phyloP scores from a whole-genome alignment of 176 grass and related monocot species.

The Typha latifolia region DNA sequence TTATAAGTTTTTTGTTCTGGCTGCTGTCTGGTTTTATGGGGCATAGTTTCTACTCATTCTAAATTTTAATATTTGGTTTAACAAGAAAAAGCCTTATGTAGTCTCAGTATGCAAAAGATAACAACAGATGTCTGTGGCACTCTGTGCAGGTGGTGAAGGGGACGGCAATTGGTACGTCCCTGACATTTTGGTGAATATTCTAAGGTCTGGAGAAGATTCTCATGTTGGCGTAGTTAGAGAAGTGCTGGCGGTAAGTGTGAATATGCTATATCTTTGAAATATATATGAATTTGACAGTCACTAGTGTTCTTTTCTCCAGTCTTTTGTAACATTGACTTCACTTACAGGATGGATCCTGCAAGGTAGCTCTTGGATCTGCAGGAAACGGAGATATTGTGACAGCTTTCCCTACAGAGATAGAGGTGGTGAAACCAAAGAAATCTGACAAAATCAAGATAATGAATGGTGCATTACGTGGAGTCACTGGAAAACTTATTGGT shows the following conservation, averaged over 20 bases:
- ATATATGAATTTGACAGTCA: not conserved
- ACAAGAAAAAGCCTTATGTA: too few relatives aligned
- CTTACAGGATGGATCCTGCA: constrained; percentile 76
- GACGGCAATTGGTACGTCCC: constrained; percentile 61
- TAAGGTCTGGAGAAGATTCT: constrained; percentile 45
- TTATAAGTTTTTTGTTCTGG: too few relatives aligned
- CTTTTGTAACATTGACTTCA: constrained; percentile 3
- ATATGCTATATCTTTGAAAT: not conserved
- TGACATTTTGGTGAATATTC: constrained; percentile 68
- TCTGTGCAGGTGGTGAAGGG: constrained; percentile 60
- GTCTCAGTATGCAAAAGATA: too few relatives aligned
- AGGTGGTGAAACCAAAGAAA: constrained; percentile 82
- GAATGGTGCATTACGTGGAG: constrained; percentile 64
- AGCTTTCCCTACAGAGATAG: constrained; percentile 48
- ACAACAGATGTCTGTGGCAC: too few relatives aligned
- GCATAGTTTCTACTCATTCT: too few relatives aligned
- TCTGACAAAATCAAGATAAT: constrained; percentile 83
- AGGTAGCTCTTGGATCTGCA: constrained; percentile 48
- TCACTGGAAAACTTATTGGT: constrained; percentile 69
- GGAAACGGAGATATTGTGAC: constrained; percentile 51
- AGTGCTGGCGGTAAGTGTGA: constrained; percentile 45
- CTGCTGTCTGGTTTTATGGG: too few relatives aligned
- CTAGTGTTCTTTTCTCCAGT: not conserved
- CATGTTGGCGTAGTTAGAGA: constrained; percentile 68
- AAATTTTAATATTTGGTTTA: too few relatives aligned